Evolutionary conservation across 495 filamentous ascomycete genomes (phyloP), one percentile per base, ranked within the genome.

Genomic region (Staphylotrichum tortipilum): DNA sequence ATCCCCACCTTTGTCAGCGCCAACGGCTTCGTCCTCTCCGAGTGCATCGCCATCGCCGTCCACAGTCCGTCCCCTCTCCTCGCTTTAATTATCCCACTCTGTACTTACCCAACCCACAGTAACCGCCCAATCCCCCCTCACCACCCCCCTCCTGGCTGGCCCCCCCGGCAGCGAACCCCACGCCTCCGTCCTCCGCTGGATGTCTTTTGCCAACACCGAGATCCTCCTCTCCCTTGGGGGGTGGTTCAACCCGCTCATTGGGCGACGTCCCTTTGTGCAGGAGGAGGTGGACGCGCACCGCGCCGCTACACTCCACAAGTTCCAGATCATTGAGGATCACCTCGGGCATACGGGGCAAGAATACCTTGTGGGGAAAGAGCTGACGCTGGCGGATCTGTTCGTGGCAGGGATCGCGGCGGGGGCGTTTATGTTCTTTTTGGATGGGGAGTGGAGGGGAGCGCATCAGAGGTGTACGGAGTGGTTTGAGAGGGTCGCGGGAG

Each of bases 321-420:
- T 34, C 17, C 34, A 42, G 24, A 22, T 23, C 12, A 12, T 50
- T 17, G 47, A 50, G 34, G 38, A 38, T 18, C 47, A 50, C 37
- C 30, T 50, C n/a, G 31, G 12, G 31, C 10, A 34, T 1, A 6
- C 31, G 3, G n/a, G 7, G 31, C 11, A 12, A 14, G 19, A n/a
- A 17, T 50, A 50, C 30, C 47, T 50, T n/a, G 47, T 50, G 11
- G 47, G 36, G 12, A 38, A 44, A 5, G 15, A 31, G 2, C 10
- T 50, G 24, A 44, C 47, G 14, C 47, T 50, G 11, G 47, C 47
- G 22, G 47, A 50, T 29, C 18, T 50, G 36, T 50, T 50, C 22
- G 38, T 23, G 1, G 23, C 24, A 11, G 47, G 47, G 26, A 41
- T 35, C 14, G 17, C 39, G 28, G 24, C 38, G 38, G 42, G 24